Evolutionary conservation across 1,284 basidiomycete genomes (phyloP).

Genomic region (Uromyces viciae-fabae): DNA sequence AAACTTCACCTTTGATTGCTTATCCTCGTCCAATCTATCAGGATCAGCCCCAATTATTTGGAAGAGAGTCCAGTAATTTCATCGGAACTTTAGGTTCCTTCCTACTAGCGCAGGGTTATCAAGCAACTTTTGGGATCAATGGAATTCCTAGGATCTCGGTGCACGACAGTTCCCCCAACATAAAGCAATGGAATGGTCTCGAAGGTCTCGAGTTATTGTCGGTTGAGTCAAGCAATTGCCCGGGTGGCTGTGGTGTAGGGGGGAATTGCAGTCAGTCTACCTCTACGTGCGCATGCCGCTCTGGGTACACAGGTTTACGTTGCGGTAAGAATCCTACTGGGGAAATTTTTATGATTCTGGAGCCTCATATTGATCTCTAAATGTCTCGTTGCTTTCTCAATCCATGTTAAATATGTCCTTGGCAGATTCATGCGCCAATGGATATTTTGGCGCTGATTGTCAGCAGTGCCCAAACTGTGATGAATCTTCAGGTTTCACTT

Average conservation of each 20-base stretch:
- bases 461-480: slow-evolving; percentile 29
- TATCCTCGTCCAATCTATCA: slow-evolving; percentile 10
- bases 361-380: neutral
- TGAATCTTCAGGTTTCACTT: neutral
- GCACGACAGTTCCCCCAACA: slow-evolving; percentile 26
- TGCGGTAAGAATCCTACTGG: slow-evolving; percentile 12
- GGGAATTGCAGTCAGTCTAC: slow-evolving; percentile 9
- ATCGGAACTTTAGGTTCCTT: neutral
- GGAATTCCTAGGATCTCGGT: neutral
- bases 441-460: slow-evolving; percentile 26
- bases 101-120: slow-evolving; percentile 27
- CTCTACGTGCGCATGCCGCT: slow-evolving; percentile 9
- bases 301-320: slow-evolving; percentile 21
- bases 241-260: slow-evolving; percentile 24
- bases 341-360: too few species aligned
- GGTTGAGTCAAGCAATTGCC: slow-evolving; percentile 18
- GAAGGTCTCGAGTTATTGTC: slow-evolving; percentile 26
- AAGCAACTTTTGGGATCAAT: slow-evolving; percentile 9
- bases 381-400: neutral
- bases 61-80: neutral
- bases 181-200: slow-evolving; percentile 23
- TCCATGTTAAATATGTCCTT: neutral
- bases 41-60: slow-evolving; percentile 6
- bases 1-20: slow-evolving; percentile 13
- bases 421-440: slow-evolving; percentile 28